A percentile compares a stretch with the other conserved stretches of the same genome.
phyloP scores from a whole-genome alignment of 1,284 basidiomycete genomes.

The Peniophora sp. region DNA sequence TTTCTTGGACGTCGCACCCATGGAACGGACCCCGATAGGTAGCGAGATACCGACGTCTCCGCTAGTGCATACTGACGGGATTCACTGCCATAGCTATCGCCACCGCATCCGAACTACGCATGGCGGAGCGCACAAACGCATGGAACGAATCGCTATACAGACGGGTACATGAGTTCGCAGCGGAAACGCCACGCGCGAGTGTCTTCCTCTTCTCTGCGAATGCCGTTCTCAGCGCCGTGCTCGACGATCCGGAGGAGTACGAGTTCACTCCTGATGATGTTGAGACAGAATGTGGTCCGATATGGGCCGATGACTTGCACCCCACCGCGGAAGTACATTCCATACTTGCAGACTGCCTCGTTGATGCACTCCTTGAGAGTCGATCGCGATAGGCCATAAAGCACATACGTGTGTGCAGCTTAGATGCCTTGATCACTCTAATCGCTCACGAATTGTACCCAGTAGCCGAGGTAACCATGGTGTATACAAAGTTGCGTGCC shows the following conservation, averaged over 20 bases:
- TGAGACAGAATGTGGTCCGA: conserved; percentile 17
- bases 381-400: no score
- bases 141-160: conserved; percentile 23
- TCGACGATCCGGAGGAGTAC: conserved; percentile 24
- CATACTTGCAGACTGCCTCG: conserved; percentile 19
- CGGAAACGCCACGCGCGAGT: conserved; percentile 11
- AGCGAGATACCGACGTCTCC: no score
- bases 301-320: conserved; percentile 30
- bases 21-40: no score
- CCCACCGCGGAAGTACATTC: conserved; percentile 22
- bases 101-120: conserved; percentile 5
- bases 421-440: no score
- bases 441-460: no score
- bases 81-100: background rate
- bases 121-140: conserved; percentile 15
- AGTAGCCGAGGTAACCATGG: no score
- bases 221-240: conserved; percentile 20
- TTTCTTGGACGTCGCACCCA: no score
- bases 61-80: no score
- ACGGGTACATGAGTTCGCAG: conserved; percentile 15
- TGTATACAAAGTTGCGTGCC: no score
- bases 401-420: no score
- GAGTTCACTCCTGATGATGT: conserved; percentile 22
- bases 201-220: conserved; percentile 24
- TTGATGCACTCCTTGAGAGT: background rate